Evolutionary conservation across 495 filamentous ascomycete genomes (phyloP).

Genomic region (Thermochaetoides thermophila): DNA sequence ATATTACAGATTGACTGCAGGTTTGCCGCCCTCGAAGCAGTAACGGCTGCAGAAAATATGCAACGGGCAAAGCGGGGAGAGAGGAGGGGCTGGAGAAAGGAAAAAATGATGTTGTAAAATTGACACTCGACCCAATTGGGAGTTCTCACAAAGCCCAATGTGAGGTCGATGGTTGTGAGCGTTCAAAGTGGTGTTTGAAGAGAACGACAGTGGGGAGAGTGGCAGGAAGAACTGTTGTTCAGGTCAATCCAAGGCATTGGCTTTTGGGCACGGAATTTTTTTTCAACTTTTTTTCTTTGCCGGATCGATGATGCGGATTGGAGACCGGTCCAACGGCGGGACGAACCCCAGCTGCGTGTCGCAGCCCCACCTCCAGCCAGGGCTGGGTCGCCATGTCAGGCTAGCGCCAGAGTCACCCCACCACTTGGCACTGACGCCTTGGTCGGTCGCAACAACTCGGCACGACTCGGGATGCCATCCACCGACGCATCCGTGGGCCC

Average conservation of each 20-base stretch:
- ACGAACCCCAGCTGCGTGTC: too few species aligned
- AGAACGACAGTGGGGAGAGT: not conserved
- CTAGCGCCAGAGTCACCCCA: slow-evolving; percentile 11
- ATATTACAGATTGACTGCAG: slow-evolving; percentile 5
- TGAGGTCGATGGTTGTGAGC: too few species aligned
- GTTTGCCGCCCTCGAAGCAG: slow-evolving; percentile 3
- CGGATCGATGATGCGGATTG: slow-evolving; percentile 12
- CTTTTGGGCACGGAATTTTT: slow-evolving; percentile 4
- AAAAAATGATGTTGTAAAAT: not conserved
- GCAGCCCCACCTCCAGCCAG: too few species aligned
- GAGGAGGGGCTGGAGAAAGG: not conserved
- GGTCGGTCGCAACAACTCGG: slow-evolving; percentile 1
- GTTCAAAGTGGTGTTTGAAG: not conserved
- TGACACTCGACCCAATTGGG: slow-evolving; percentile 7
- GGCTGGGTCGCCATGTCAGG: too few species aligned
- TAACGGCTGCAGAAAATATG: slow-evolving; percentile 3
- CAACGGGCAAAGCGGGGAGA: not conserved
- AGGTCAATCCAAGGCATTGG: not conserved
- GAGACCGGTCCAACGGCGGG: slow-evolving; percentile 8
- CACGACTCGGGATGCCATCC: slow-evolving; percentile 7
- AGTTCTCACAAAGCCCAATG: not conserved
- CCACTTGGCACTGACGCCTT: not conserved
- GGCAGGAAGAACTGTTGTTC: slow-evolving; percentile 1
- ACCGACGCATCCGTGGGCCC: too few species aligned
- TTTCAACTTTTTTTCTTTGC: slow-evolving; percentile 13